These are phyloP conservation scores for Lactarius quietus DNA, from an alignment of 768 basidiomycete species.

Conservation along the genomic window DNA sequence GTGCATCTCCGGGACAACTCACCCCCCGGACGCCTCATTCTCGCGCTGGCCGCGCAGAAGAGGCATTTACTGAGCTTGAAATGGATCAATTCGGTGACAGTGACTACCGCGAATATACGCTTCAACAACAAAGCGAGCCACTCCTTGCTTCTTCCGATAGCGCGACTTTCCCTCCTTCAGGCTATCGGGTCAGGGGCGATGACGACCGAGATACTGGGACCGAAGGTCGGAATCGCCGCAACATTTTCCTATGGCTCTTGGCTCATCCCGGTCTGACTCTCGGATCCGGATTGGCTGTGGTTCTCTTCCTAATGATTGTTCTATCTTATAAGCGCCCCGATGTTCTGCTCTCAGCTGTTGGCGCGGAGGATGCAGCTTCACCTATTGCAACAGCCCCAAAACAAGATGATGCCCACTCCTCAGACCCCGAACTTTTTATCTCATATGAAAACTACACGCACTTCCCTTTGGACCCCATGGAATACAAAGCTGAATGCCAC, in stretches of 20 bases:
- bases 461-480: constrained; percentile 53
- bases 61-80: constrained; percentile 49
- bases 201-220: constrained; percentile 31
- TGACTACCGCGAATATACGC: constrained; percentile 37
- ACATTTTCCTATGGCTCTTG: constrained; percentile 20
- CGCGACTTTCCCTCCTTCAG: constrained; percentile 36
- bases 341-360: constrained; percentile 43
- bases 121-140: constrained; percentile 39
- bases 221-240: constrained; percentile 11
- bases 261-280: constrained; percentile 40
- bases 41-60: constrained; percentile 54
- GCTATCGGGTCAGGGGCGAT: constrained; percentile 42
- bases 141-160: constrained; percentile 44
- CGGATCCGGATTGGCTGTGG: constrained; percentile 43
- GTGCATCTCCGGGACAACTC: constrained; percentile 25
- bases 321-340: constrained; percentile 51
- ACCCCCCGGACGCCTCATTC: constrained; percentile 65
- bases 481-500: constrained; percentile 57
- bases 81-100: constrained; percentile 41
- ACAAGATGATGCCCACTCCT: constrained; percentile 27
- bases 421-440: constrained; percentile 32
- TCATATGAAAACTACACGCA: constrained; percentile 56
- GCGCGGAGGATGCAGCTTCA: constrained; percentile 30
- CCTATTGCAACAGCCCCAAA: constrained; percentile 24
- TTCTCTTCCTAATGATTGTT: constrained; percentile 45